Conservation (phyloP, 768 basidiomycete species). For the Leccinum longicurvipes region DNA sequence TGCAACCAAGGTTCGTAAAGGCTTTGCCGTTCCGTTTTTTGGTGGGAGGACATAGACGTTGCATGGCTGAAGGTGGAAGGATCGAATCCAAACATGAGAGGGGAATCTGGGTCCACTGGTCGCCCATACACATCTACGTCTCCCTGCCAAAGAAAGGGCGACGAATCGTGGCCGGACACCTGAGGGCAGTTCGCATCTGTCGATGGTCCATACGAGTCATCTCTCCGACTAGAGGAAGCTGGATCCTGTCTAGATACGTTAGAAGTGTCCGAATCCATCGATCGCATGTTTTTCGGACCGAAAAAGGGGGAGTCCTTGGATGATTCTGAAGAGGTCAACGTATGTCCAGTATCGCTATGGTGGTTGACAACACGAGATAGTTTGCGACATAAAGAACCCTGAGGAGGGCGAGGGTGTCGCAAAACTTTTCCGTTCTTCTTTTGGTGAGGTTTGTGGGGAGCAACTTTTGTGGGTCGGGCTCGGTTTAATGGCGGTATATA, state of each 20-base stretch:
- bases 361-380: not conserved
- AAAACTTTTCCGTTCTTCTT: not conserved
- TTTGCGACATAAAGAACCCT: not conserved
- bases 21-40: not conserved
- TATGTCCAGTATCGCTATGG: not conserved
- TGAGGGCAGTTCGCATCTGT: not conserved
- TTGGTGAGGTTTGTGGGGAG: not conserved
- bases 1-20: not conserved
- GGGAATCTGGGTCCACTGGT: not conserved
- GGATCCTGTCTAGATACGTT: not conserved
- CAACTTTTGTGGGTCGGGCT: not conserved
- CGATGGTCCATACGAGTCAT: not conserved
- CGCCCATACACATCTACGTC: not conserved
- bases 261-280: not conserved
- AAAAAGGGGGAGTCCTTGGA: not conserved
- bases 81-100: not conserved
- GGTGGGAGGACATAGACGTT: not conserved
- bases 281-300: not conserved
- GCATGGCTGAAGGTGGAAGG: not conserved
- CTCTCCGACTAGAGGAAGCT: not conserved
- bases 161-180: not conserved
- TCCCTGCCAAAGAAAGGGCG: not conserved
- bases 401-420: not conserved
- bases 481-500: slow-evolving; percentile 15
- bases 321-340: not conserved